A percentile compares a stretch with the other conserved stretches of the same genome.
Conservation (phyloP, 2,329 filamentous ascomycete species). For the Phyllachora maydis region DNA sequence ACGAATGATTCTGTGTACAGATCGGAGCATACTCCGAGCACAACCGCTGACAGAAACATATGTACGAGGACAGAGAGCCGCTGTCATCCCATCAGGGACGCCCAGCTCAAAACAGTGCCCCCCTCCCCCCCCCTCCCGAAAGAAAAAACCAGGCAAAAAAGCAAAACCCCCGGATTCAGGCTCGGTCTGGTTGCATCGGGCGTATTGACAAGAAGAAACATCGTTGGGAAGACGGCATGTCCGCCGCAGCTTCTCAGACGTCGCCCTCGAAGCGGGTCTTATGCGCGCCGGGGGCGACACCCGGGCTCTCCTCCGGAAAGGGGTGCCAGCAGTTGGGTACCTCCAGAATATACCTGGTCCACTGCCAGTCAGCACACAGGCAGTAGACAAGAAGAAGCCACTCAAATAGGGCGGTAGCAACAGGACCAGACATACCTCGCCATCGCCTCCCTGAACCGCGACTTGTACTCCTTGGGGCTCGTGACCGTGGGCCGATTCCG, state of each 20-base stretch:
- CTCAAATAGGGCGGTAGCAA: not conserved
- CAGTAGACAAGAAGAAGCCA: constrained; percentile 4
- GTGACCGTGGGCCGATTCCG: constrained; percentile 86
- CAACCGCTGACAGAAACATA: too few species aligned
- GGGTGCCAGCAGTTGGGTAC: constrained; percentile 60
- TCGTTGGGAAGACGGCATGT: too few species aligned
- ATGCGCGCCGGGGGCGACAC: constrained; percentile 1
- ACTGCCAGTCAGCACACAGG: constrained; percentile 1
- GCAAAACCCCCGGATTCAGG: too few species aligned
- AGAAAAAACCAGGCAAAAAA: too few species aligned
- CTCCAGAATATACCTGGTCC: constrained; percentile 44
- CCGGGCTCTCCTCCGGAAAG: constrained; percentile 22
- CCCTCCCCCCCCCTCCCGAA: too few species aligned
- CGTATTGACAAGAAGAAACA: too few species aligned
- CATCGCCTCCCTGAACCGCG: constrained; percentile 90
- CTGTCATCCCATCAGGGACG: too few species aligned
- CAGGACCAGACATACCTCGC: constrained; percentile 42
- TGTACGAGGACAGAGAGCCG: too few species aligned
- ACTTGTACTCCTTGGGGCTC: constrained; percentile 93
- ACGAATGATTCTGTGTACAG: too few species aligned
- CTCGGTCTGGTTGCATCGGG: too few species aligned
- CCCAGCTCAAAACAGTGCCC: too few species aligned
- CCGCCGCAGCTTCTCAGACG: not conserved
- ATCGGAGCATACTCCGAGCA: too few species aligned
- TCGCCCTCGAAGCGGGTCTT: constrained; percentile 2